Evolutionary conservation across 352 stramenopile species (phyloP), one percentile per base, ranked within the genome.

Genomic region (Aphanomyces euteiches): DNA sequence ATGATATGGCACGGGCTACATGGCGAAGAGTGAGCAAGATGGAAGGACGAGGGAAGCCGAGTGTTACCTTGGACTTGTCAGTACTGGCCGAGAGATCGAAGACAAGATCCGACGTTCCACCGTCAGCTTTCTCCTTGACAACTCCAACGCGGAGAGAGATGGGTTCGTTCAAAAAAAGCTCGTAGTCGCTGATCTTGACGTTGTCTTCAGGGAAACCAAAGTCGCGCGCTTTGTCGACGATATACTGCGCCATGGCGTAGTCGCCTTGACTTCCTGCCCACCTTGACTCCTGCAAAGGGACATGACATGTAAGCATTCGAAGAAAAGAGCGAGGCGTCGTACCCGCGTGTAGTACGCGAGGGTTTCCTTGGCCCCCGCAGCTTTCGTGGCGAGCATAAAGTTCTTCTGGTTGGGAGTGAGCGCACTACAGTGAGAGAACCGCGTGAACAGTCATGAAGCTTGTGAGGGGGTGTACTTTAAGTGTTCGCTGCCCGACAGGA

Each of bases 151-250:
- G 80, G 60, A 94, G 77, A 34, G 73, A 77, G 65, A 90, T 80
- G 0, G 84, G 85, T 28, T 87, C 78, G 56, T 93, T 94, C 38
- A 88, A 73, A 28, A 94, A 72, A 48, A 93, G 87, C 69, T 93
- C 85, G 56, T 93, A 93, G 34, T 92, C 85, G 54, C 91, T 85
- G n/a, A 91, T 57, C 65, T 90, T 92, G 74, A 94, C 84, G 34
- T 76, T 79, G n/a, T 59, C 75, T 58, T 90, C 82, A 39, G 89
- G 80, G 67, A 94, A 85, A 12, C 87, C 87, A 57, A 90, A 91
- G 28, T 89, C 80, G 8, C 92, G 81, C 19, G 84, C 84, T 50
- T 82, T 80, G 17, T 81, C 79, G 37, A 82, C 79, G 50, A 93
- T 93, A 69, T 88, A 94, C 66, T 88, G 81, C 21, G 84, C 84